A percentile compares a stretch with the other conserved stretches of the same genome.
Evolutionary conservation across 805 yeast genomes (phyloP).

Genomic region (Priceomyces carsonii): DNA sequence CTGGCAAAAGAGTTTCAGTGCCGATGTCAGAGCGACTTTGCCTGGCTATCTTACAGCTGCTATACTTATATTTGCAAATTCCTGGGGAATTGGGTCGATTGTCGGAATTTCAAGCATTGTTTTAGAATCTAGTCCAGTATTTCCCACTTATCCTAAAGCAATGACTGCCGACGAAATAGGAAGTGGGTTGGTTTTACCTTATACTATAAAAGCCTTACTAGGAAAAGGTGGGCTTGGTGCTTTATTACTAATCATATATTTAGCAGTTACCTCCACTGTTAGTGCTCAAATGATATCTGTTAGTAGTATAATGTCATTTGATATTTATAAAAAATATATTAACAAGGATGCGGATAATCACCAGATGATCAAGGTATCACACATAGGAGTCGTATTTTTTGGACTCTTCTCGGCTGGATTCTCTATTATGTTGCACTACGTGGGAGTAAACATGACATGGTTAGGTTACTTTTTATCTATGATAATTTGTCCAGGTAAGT

Average conservation of each 20-base stretch:
- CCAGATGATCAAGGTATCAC: constrained; percentile 43
- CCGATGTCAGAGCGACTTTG: constrained; percentile 33
- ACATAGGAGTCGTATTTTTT: constrained; percentile 39
- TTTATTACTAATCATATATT: constrained; percentile 31
- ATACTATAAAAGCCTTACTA: constrained; percentile 28
- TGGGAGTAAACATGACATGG: constrained; percentile 30
- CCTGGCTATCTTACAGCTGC: constrained; percentile 40
- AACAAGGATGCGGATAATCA: constrained; percentile 43
- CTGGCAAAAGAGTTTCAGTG: constrained; percentile 42
- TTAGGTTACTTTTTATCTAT: constrained; percentile 35
- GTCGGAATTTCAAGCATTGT: constrained; percentile 34
- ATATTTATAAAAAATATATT: constrained; percentile 46
- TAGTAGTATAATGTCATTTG: constrained; percentile 44
- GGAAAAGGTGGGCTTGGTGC: constrained; percentile 35
- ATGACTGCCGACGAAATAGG: constrained; percentile 28
- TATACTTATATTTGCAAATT: constrained; percentile 28
- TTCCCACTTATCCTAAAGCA: constrained; percentile 33
- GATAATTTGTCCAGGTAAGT: constrained; percentile 35
- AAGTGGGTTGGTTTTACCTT: constrained; percentile 31
- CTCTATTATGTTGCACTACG: constrained; percentile 36
- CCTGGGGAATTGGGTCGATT: constrained; percentile 38
- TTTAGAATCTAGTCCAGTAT: constrained; percentile 22
- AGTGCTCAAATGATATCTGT: constrained; percentile 43
- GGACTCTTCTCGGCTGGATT: constrained; percentile 39
- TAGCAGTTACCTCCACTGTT: constrained; percentile 44